Percentiles rank a stretch among this genome's conserved stretches.
These are phyloP conservation scores for Chlamydomonas reinhardtii DNA, from an alignment of 163 green algal genomes.

Conservation along the genomic window DNA sequence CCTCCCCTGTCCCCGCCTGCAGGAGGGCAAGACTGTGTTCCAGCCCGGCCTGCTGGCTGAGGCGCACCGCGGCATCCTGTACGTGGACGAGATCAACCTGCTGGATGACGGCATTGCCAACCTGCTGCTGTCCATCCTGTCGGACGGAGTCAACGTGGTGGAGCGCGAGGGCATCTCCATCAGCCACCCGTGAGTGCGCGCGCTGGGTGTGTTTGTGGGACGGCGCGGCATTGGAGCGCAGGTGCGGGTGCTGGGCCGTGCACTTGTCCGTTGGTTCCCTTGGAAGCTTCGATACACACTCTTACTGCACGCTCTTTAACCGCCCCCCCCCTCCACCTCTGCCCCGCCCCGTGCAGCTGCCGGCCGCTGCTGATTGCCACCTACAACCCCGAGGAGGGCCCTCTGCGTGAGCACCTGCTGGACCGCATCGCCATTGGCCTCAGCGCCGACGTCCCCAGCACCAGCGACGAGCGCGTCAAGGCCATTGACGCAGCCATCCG, in stretches of 20 bases:
- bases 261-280: no score
- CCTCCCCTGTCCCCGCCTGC: neutral
- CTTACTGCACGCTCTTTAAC: no score
- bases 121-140: slow-evolving; percentile 96
- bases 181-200: slow-evolving; percentile 89
- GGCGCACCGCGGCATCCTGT: slow-evolving; percentile 95
- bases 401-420: slow-evolving; percentile 96
- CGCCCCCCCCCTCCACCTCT: neutral
- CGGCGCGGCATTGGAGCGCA: no score
- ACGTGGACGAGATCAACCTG: slow-evolving; percentile 96
- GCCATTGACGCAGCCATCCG: slow-evolving; percentile 87
- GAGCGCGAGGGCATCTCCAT: slow-evolving; percentile 97
- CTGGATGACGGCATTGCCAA: slow-evolving; percentile 99
- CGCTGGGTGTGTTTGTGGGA: no score
- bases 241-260: no score
- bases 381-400: slow-evolving; percentile 98
- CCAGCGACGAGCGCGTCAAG: slow-evolving; percentile 89
- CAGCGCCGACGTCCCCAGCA: slow-evolving; percentile 88
- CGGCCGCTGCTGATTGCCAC: slow-evolving; percentile 96
- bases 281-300: no score
- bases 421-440: slow-evolving; percentile 97
- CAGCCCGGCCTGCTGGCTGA: slow-evolving; percentile 94
- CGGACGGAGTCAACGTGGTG: slow-evolving; percentile 96
- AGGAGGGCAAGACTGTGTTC: slow-evolving; percentile 93
- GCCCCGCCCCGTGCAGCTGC: slow-evolving; percentile 66